Evolutionary conservation across 495 filamentous ascomycete species (phyloP), one percentile per base, ranked within the genome.

Genomic region (Tuber microsphaerosporum): DNA sequence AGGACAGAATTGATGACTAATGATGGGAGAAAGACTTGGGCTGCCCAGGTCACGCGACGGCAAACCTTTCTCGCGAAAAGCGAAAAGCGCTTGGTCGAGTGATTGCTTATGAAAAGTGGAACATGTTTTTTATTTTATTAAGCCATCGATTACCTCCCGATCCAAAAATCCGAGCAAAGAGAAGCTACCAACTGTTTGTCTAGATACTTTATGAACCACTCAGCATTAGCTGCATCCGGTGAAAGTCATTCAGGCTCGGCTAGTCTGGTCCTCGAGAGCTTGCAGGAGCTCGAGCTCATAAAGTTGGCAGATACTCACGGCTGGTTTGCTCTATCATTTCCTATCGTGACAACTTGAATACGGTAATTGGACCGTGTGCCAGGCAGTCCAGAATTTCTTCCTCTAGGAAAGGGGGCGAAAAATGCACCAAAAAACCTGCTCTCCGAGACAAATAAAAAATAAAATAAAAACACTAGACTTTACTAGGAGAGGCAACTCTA

Each of bases 191-290:
- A 91, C 88, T 91, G 51, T 44, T 9, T n/a, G 22, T 12, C 48
- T 20, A 9, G 48, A 51, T n/a, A 51, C 22, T 51, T 10, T 43
- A 43, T 2, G 48, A n/a, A n/a, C 22, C 22, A 76, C 86, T 89
- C 74, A 91, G 71, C 39, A 86, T 86, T 17, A 89, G 84, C 80
- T 91, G 89, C 70, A 90, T 85, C 88, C 89, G 91, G 76, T 89
- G 89, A 74, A 89, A 85, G 0, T 80, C 84, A 37, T 79, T 81
- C 12, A 89, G 73, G 74, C 84, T 86, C n/a, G 88, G 86, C 76
- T 85, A 86, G 42, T 83, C 83, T n/a, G 75, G 74, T 2, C 85
- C 85, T 20, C 84, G 81, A 1, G 85, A 72, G 8, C 81, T 73
- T 9, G 84, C 84, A 4, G 86, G 85, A 46, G 82, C 79, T 12